Evolutionary conservation across 2,329 filamentous ascomycete genomes (phyloP).

Genomic region (Penicillium sp.): DNA sequence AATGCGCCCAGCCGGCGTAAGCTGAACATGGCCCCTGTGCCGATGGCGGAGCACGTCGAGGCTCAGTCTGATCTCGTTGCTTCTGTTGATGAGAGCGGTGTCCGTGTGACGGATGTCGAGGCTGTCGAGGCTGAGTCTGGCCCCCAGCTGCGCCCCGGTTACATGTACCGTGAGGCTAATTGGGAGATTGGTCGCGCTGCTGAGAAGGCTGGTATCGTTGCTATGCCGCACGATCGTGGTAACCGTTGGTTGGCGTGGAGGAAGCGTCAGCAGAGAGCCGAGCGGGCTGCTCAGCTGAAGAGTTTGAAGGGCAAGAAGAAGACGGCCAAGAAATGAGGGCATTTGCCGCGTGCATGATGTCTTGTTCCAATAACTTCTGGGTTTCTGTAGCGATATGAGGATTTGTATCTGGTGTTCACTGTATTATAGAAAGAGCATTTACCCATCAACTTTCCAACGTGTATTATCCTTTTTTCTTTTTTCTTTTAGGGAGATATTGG

Average conservation of each 20-base stretch:
- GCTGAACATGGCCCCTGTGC: slow-evolving; percentile 68
- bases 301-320: slow-evolving; percentile 52
- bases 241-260: slow-evolving; percentile 67
- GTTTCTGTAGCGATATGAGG: slow-evolving; percentile 30
- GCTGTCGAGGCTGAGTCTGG: slow-evolving; percentile 30
- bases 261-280: slow-evolving; percentile 54
- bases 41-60: slow-evolving; percentile 24
- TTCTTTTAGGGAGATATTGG: neutral
- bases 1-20: slow-evolving; percentile 73
- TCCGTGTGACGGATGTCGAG: slow-evolving; percentile 25
- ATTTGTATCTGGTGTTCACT: slow-evolving; percentile 29
- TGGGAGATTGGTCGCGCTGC: slow-evolving; percentile 66
- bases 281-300: slow-evolving; percentile 55
- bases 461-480: neutral
- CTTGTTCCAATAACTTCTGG: slow-evolving; percentile 22
- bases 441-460: slow-evolving; percentile 1
- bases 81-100: slow-evolving; percentile 26
- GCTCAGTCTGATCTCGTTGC: slow-evolving; percentile 29
- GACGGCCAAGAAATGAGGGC: slow-evolving; percentile 37
- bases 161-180: slow-evolving; percentile 66
- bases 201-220: slow-evolving; percentile 59
- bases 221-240: slow-evolving; percentile 56
- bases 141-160: slow-evolving; percentile 53
- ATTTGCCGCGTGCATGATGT: slow-evolving; percentile 19
- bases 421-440: slow-evolving; percentile 37